These are phyloP conservation scores for Nowakowskiella sp. DNA, from an alignment of 192 early-diverging fungal species.

Conservation along the genomic window DNA sequence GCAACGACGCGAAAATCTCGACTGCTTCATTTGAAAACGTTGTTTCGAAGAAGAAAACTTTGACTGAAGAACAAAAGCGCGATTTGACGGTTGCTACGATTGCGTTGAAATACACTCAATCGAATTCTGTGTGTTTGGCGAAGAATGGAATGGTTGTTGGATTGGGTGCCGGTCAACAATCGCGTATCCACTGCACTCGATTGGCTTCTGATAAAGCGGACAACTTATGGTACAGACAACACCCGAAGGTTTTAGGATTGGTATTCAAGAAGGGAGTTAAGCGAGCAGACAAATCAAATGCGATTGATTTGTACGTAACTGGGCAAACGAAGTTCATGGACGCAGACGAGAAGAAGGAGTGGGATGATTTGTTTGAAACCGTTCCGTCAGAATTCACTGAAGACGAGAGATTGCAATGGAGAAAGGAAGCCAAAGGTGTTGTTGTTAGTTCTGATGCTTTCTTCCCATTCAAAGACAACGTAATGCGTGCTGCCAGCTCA, in stretches of 20 bases:
- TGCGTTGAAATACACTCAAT: constrained; percentile 98
- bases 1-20: constrained; percentile 79
- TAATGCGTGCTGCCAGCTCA: constrained; percentile 72
- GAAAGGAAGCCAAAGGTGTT: constrained; percentile 59
- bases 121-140: constrained; percentile 98
- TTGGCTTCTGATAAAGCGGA: constrained; percentile 99
- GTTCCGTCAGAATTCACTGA: constrained; percentile 74
- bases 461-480: constrained; percentile 98
- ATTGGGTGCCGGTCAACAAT: constrained; percentile 97
- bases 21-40: constrained; percentile 74
- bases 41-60: constrained; percentile 64
- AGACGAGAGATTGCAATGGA: constrained; percentile 71
- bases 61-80: constrained; percentile 58
- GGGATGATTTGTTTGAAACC: constrained; percentile 71
- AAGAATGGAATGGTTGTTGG: constrained; percentile 96
- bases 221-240: constrained; percentile 97
- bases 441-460: constrained; percentile 95
- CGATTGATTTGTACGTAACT: constrained; percentile 91
- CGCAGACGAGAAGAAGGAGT: constrained; percentile 57
- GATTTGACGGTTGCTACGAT: constrained; percentile 96
- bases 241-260: constrained; percentile 86
- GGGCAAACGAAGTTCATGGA: constrained; percentile 67
- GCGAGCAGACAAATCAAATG: constrained; percentile 93
- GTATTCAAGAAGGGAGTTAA: constrained; percentile 80
- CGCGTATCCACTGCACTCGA: constrained; percentile 94